Evolutionary conservation across 2,329 filamentous ascomycete genomes (phyloP).

Genomic region (Sarocladiaceae sp.): DNA sequence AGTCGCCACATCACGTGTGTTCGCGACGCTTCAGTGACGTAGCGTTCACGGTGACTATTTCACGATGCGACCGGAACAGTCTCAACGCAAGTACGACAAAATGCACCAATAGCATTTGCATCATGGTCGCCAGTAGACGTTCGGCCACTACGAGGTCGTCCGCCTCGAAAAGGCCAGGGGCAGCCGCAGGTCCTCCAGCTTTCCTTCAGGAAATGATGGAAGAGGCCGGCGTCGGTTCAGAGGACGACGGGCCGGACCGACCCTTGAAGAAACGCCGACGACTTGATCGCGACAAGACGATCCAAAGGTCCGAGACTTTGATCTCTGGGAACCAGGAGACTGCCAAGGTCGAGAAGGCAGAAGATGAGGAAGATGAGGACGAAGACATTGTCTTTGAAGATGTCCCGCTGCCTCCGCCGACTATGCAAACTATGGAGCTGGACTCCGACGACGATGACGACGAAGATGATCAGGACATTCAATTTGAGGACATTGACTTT

Average conservation of each 20-base stretch:
- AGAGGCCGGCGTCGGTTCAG: constrained; percentile 36
- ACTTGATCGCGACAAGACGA: constrained; percentile 20
- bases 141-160: not conserved
- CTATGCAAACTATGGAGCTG: constrained; percentile 43
- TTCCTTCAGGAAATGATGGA: constrained; percentile 43
- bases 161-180: constrained; percentile 7
- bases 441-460: constrained; percentile 41
- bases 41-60: constrained; percentile 1
- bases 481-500: constrained; percentile 46
- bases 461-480: constrained; percentile 33
- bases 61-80: not conserved
- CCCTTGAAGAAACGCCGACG: constrained; percentile 30
- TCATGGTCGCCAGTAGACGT: constrained; percentile 7
- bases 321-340: not conserved
- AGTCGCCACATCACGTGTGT: not conserved
- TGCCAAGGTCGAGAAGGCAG: constrained; percentile 12
- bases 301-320: constrained; percentile 3
- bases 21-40: constrained; percentile 6
- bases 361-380: constrained; percentile 32
- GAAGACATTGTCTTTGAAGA: constrained; percentile 45
- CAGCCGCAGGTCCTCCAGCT: constrained; percentile 16
- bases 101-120: not conserved
- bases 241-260: constrained; percentile 24
- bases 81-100: not conserved
- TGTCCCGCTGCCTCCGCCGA: constrained; percentile 39